Evolutionary conservation across 768 basidiomycete genomes (phyloP).

Genomic region (Suillus discolor): DNA sequence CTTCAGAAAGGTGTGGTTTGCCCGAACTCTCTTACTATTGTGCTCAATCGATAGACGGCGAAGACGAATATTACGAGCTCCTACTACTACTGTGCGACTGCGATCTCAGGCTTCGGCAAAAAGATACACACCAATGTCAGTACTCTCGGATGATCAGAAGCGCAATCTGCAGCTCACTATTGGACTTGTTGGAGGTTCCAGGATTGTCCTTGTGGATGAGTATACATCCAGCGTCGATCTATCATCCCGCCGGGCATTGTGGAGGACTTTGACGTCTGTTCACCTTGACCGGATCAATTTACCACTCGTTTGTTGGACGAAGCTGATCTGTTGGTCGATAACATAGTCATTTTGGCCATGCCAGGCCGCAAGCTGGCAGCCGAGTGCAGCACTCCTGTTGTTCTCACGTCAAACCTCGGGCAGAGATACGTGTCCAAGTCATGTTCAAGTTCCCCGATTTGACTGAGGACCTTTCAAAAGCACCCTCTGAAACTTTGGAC

Average conservation of each 20-base stretch:
- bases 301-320: no score
- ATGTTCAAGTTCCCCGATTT: no score
- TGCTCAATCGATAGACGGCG: slow-evolving; percentile 35
- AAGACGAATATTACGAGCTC: slow-evolving; percentile 59
- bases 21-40: slow-evolving; percentile 71
- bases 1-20: slow-evolving; percentile 86
- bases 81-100: slow-evolving; percentile 72
- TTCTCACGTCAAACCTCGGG: no score
- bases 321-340: no score
- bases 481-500: no score
- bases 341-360: no score
- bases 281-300: slow-evolving; percentile 63
- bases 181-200: slow-evolving; percentile 75
- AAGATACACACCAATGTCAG: slow-evolving; percentile 69
- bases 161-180: slow-evolving; percentile 83
- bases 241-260: slow-evolving; percentile 73
- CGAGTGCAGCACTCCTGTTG: no score
- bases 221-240: slow-evolving; percentile 85
- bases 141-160: slow-evolving; percentile 79
- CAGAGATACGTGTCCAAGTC: no score
- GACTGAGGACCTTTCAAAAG: no score
- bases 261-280: no score
- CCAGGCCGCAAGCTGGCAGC: no score
- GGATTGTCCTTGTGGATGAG: slow-evolving; percentile 63
- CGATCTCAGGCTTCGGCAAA: slow-evolving; percentile 65